Conservation (phyloP, 768 basidiomycete species). For the Russula vinacea region DNA sequence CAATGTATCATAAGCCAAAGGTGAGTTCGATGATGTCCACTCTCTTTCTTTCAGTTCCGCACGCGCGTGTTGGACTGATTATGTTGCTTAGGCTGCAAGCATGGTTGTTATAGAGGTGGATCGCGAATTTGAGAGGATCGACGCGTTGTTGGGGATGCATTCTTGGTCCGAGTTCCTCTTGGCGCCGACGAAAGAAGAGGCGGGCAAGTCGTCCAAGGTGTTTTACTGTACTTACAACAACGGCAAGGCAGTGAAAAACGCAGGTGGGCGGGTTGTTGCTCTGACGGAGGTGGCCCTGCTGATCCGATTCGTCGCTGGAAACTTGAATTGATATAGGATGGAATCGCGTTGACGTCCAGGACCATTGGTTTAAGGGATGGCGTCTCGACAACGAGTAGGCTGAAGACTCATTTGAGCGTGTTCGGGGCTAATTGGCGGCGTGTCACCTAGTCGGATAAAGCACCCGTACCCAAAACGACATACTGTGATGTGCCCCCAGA, state of each 20-base stretch:
- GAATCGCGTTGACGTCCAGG: constrained; percentile 45
- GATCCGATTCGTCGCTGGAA: not conserved
- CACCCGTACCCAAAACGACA: constrained; percentile 43
- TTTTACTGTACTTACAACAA: constrained; percentile 43
- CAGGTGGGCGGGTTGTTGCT: constrained; percentile 37
- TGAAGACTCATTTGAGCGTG: not conserved
- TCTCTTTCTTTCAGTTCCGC: no score
- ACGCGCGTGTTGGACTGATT: not conserved
- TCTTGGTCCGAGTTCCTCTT: constrained; percentile 43
- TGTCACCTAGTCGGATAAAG: constrained; percentile 34
- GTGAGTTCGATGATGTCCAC: constrained; percentile 34
- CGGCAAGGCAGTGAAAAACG: constrained; percentile 43
- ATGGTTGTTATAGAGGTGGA: constrained; percentile 47
- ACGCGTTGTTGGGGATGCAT: constrained; percentile 43
- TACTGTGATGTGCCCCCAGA: constrained; percentile 43
- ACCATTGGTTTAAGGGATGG: constrained; percentile 42
- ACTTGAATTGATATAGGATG: constrained; percentile 45
- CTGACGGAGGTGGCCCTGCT: no score
- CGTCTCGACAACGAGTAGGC: constrained; percentile 35
- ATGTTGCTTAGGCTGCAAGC: constrained; percentile 36
- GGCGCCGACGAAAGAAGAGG: constrained; percentile 36
- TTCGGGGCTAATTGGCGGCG: not conserved
- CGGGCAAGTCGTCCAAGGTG: constrained; percentile 35
- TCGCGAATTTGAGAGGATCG: constrained; percentile 35
- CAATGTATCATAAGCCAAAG: constrained; percentile 46